phyloP scores from a whole-genome alignment of 2,329 filamentous ascomycete species.

The Aspergillus novofumigatus region DNA sequence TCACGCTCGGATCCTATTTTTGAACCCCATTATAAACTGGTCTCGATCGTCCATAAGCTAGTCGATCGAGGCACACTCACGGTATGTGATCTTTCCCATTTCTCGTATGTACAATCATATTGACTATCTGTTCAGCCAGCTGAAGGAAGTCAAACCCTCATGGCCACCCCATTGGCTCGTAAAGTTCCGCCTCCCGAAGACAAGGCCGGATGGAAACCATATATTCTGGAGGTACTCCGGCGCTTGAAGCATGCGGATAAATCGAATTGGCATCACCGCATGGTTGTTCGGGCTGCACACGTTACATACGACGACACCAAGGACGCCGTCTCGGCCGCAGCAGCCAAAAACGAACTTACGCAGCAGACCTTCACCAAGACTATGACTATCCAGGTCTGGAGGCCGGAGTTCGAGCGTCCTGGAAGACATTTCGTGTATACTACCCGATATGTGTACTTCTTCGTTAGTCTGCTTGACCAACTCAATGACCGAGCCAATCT shows the following conservation, averaged over 20 bases:
- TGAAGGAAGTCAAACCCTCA: conserved; percentile 48
- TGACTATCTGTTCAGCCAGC: conserved; percentile 36
- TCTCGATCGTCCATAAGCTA: conserved; percentile 77
- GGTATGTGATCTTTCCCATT: conserved; percentile 26
- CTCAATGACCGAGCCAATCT: conserved; percentile 71
- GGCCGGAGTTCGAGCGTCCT: conserved; percentile 77
- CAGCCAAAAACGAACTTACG: conserved; percentile 73
- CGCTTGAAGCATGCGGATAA: conserved; percentile 69
- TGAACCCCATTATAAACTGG: conserved; percentile 89
- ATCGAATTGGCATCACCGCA: conserved; percentile 91
- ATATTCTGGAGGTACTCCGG: conserved; percentile 58
- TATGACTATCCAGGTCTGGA: conserved; percentile 93
- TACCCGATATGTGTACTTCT: conserved; percentile 77
- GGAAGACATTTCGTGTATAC: conserved; percentile 92
- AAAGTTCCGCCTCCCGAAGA: conserved; percentile 48
- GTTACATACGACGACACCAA: conserved; percentile 57
- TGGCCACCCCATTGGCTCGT: conserved; percentile 52
- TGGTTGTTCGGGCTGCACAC: conserved; percentile 67
- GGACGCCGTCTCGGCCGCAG: conserved; percentile 50
- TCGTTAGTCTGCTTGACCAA: conserved; percentile 68
- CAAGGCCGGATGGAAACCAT: conserved; percentile 54
- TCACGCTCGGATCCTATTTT: conserved; percentile 68
- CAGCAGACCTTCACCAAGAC: conserved; percentile 88
- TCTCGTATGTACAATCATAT: conserved; percentile 15
- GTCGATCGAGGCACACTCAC: conserved; percentile 51